These are phyloP conservation scores for Candida labiduridarum DNA, from an alignment of 1,139 yeast species.

Conservation along the genomic window DNA sequence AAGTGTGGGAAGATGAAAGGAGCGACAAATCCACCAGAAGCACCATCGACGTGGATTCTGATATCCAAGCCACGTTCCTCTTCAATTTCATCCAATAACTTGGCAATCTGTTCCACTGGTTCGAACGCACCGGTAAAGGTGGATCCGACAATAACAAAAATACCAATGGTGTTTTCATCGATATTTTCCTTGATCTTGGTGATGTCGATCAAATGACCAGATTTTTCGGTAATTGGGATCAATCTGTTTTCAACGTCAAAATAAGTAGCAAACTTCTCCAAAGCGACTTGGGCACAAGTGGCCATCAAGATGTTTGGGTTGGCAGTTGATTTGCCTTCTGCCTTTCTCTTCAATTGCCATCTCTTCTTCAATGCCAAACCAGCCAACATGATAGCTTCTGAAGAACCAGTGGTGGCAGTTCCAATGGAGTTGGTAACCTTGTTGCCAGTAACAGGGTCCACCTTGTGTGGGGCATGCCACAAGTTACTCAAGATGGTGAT, in stretches of 20 bases:
- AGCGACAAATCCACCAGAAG: slow-evolving; percentile 87
- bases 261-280: slow-evolving; percentile 91
- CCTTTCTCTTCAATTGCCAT: slow-evolving; percentile 74
- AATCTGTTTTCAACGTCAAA: slow-evolving; percentile 88
- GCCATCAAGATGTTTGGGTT: slow-evolving; percentile 92
- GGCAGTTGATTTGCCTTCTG: slow-evolving; percentile 57
- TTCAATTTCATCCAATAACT: slow-evolving; percentile 68
- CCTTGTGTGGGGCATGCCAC: too few species aligned
- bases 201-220: slow-evolving; percentile 68
- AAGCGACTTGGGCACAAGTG: slow-evolving; percentile 91
- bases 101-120: slow-evolving; percentile 62
- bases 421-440: slow-evolving; percentile 60
- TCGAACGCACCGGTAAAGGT: slow-evolving; percentile 95
- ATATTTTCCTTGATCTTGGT: slow-evolving; percentile 59
- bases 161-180: slow-evolving; percentile 93
- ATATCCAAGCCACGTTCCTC: slow-evolving; percentile 65
- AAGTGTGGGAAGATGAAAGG: slow-evolving; percentile 78
- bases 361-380: slow-evolving; percentile 89
- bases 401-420: slow-evolving; percentile 91
- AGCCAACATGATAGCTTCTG: slow-evolving; percentile 92
- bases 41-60: slow-evolving; percentile 93
- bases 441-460: slow-evolving; percentile 29
- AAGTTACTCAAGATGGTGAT: too few species aligned
- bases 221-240: slow-evolving; percentile 61
- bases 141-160: slow-evolving; percentile 85